These are phyloP conservation scores for Penicillium sp. DNA, from an alignment of 2,329 filamentous ascomycete genomes.

Conservation along the genomic window DNA sequence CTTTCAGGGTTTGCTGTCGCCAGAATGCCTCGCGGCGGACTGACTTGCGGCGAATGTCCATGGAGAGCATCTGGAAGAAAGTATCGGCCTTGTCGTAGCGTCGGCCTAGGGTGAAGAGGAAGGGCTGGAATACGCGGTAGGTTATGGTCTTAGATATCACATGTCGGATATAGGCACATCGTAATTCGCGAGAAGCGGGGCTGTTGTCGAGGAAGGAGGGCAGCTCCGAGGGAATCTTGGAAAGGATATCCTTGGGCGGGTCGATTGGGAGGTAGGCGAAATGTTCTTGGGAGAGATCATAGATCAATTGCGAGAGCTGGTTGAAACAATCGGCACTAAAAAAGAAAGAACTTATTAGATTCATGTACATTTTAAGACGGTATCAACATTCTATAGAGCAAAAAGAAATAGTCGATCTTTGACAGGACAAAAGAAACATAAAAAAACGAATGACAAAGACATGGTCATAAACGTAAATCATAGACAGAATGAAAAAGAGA, in stretches of 20 bases:
- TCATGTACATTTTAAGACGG: conserved; percentile 42
- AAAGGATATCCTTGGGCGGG: conserved; percentile 55
- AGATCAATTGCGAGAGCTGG: conserved; percentile 56
- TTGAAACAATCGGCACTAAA: conserved; percentile 58
- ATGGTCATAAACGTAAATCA: conserved; percentile 13
- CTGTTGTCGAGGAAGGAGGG: conserved; percentile 60
- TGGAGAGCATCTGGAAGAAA: conserved; percentile 59
- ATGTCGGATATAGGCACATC: conserved; percentile 59
- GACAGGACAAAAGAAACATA: conserved; percentile 10
- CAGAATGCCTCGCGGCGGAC: conserved; percentile 62
- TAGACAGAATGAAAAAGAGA: conserved; percentile 3
- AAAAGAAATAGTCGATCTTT: conserved; percentile 11
- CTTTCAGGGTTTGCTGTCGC: conserved; percentile 62
- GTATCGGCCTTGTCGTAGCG: conserved; percentile 61
- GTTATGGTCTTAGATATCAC: conserved; percentile 62
- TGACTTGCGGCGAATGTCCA: conserved; percentile 61
- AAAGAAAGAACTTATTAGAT: conserved; percentile 45
- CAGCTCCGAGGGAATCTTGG: conserved; percentile 57
- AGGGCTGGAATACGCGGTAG: conserved; percentile 61
- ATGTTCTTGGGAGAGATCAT: conserved; percentile 56
- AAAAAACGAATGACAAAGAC: conserved; percentile 20
- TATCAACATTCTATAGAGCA: conserved; percentile 36
- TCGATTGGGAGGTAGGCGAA: conserved; percentile 57
- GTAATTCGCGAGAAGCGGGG: conserved; percentile 55
- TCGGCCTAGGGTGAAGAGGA: conserved; percentile 60